Base-by-base conservation (phyloP, 345 rosid species). In the Syzygium aqueum region DNA sequence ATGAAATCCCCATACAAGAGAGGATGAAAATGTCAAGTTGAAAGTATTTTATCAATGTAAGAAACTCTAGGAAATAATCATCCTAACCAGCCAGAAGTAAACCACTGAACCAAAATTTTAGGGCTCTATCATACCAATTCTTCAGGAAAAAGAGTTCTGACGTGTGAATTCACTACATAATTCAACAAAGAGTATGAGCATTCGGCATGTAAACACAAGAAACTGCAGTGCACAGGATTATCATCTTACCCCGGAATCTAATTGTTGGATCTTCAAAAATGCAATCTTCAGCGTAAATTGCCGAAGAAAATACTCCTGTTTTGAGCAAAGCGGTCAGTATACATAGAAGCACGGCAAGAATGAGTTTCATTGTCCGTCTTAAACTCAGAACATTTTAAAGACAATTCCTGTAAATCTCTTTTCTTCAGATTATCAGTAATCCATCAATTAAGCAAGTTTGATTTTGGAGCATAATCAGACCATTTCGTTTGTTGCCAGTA, bases 181-280 rank as follows among this genome's bases (percentile, higher is more conserved):
- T 33, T 73, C 0, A 40, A 33, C 46, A 33, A 33, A 27, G 30
- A 61, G 12, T 61, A 13, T 61, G 73, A 61, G 33, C 33, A 61
- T 61, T 59, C 2, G 25, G 46, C 49, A 73, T 19, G 27, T 37
- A 37, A 73, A 73, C 80, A 73, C 19, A 49, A 73, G 80, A 73
- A 73, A 73, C 80, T 17, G 25, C 25, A 37, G 80, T 0, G 0
- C 49, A 0, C 12, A 9, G 46, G 49, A 40, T 19, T 82, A 28
- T 33, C 84, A 53, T 82, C 89, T 91, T 87, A 97, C 98, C 99
- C 85, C 83, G 94, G 85, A 96, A 97, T 86, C 94, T 94, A 57
- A 97, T 95, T 57, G 99, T 97, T 17, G 98, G 99, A 85, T 97
- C 99, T 90, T 94, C 98, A n/a, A 96, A 97, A 86, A 93, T 84